Evolutionary conservation across 345 rosid species (phyloP).

Genomic region (Brassica cretica): DNA sequence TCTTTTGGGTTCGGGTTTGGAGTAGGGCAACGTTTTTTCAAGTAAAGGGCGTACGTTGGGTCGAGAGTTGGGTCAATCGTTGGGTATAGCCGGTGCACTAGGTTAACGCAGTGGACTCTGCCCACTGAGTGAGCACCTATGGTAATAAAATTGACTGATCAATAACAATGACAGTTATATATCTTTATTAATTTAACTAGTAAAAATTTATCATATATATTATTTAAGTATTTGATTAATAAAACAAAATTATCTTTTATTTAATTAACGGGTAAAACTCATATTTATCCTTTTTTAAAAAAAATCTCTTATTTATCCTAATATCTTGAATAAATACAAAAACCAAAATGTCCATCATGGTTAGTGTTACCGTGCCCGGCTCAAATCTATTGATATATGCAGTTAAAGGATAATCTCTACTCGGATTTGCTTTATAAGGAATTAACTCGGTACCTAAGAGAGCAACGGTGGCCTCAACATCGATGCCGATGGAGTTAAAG

Average conservation of each 20-base stretch:
- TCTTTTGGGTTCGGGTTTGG: conserved; percentile 55
- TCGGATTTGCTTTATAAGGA: not conserved
- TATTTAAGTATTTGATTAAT: not conserved
- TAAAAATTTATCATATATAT: not conserved
- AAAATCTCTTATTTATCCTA: not conserved
- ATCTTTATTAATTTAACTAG: not conserved
- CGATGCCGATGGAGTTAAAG: conserved; percentile 63
- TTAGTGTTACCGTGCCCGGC: not conserved
- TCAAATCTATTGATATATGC: not conserved
- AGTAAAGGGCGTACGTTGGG: conserved; percentile 61
- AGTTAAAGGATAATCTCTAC: not conserved
- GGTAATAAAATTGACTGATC: conserved; percentile 6
- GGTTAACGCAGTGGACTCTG: conserved; percentile 73
- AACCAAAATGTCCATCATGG: not conserved
- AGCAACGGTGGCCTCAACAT: conserved; percentile 68
- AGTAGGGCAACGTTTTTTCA: conserved; percentile 62
- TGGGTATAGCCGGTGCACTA: conserved; percentile 76
- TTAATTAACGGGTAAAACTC: not conserved
- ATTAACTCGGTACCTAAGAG: conserved; percentile 49
- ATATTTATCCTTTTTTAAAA: not conserved
- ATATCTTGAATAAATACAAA: not conserved
- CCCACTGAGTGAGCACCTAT: conserved; percentile 87
- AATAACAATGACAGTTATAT: not conserved
- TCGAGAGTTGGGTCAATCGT: conserved; percentile 66
- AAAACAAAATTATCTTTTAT: not conserved